Conservation (phyloP, 768 basidiomycete species). For the Chlorophyllum brunneum region DNA sequence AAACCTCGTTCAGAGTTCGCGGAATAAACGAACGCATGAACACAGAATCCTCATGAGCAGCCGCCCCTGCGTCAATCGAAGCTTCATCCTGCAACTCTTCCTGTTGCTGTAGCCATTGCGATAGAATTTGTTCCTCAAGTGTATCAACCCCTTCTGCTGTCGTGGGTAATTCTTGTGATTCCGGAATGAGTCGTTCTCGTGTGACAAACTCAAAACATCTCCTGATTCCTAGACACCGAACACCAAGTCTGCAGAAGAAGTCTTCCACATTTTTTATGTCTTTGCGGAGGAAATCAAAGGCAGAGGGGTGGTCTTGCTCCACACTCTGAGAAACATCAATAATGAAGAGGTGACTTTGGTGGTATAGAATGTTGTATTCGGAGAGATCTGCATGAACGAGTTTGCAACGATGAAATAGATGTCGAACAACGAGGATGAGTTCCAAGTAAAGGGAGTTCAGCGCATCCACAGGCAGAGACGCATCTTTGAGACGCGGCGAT, state of each 20-base stretch:
- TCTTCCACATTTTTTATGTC: conserved; percentile 94
- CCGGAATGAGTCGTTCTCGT: conserved; percentile 36
- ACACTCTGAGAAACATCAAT: conserved; percentile 99
- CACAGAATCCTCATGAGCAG: conserved; percentile 78
- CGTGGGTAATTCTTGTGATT: neutral
- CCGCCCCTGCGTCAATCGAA: conserved; percentile 20
- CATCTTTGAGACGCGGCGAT: conserved; percentile 92
- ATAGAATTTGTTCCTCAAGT: conserved; percentile 32
- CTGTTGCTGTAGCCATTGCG: conserved; percentile 45
- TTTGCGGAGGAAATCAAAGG: conserved; percentile 92
- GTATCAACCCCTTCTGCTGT: conserved; percentile 24
- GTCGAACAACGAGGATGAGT: conserved; percentile 73
- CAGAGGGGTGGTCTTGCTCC: conserved; percentile 95
- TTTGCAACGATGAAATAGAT: conserved; percentile 85
- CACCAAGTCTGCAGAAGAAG: conserved; percentile 78
- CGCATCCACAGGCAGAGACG: conserved; percentile 43
- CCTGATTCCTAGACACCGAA: conserved; percentile 72
- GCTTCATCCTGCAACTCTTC: conserved; percentile 12
- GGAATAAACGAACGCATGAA: conserved; percentile 94
- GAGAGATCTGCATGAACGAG: conserved; percentile 97
- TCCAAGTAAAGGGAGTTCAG: conserved; percentile 69
- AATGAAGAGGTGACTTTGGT: conserved; percentile 77
- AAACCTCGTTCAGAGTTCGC: conserved; percentile 85
- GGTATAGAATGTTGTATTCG: conserved; percentile 96
- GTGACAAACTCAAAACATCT: conserved; percentile 89